phyloP scores from a whole-genome alignment of 2,329 filamentous ascomycete species.

The Scedosporium apiospermum region DNA sequence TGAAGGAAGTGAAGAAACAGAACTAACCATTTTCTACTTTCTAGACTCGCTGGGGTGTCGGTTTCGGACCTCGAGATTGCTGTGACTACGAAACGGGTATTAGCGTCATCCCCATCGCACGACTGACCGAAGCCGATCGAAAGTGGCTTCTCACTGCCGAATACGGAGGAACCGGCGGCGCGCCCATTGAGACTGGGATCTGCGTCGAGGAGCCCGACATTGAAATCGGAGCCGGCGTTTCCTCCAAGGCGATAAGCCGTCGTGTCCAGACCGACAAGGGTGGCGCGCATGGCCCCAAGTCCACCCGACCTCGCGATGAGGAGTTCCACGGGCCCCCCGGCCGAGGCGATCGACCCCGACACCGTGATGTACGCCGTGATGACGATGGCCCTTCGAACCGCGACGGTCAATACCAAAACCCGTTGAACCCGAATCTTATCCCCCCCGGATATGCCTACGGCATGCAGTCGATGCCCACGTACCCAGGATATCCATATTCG shows the following conservation, averaged over 20 bases:
- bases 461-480: conserved; percentile 4
- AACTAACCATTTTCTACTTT: conserved; percentile 6
- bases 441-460: conserved; percentile 4
- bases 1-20: conserved; percentile 11
- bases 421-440: conserved; percentile 5
- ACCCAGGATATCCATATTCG: conserved; percentile 3
- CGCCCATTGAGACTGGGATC: conserved; percentile 69
- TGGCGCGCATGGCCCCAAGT: conserved; percentile 55
- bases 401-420: conserved; percentile 1
- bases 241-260: conserved; percentile 73
- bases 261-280: conserved; percentile 62
- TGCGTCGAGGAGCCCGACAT: conserved; percentile 97
- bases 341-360: background rate
- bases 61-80: conserved; percentile 93
- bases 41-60: conserved; percentile 92
- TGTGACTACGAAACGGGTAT: conserved; percentile 90
- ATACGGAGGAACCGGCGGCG: conserved; percentile 84
- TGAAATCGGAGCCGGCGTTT: conserved; percentile 94
- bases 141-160: conserved; percentile 97
- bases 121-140: conserved; percentile 88
- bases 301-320: conserved; percentile 29
- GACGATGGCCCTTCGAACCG: background rate
- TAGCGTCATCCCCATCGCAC: conserved; percentile 85
- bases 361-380: conserved; percentile 1
- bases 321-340: background rate